phyloP scores from a whole-genome alignment of 2,329 filamentous ascomycete genomes.

The Sarocladium kiliense region DNA sequence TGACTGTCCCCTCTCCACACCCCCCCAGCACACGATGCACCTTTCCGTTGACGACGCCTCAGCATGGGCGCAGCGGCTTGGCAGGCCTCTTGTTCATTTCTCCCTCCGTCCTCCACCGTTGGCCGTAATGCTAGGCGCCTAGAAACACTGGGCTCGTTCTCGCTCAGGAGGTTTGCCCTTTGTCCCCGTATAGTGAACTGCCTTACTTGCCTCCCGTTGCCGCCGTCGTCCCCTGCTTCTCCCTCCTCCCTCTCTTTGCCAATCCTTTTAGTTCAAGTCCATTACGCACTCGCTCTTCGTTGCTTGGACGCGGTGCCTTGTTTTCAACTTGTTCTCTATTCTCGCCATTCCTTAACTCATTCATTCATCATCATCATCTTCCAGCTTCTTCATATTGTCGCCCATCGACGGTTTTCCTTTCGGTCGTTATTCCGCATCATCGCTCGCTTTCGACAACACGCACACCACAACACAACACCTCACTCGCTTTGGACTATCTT shows the following conservation, averaged over 20 bases:
- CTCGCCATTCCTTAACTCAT: not conserved
- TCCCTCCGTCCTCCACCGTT: not conserved
- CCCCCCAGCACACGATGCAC: not conserved
- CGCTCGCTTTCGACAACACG: not conserved
- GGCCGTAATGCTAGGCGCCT: not conserved
- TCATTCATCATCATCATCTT: not conserved
- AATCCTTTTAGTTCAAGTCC: constrained; percentile 5
- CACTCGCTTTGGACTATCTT: not conserved
- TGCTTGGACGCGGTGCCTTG: not conserved
- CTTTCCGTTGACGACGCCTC: constrained; percentile 1
- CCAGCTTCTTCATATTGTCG: not conserved
- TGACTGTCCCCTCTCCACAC: not conserved
- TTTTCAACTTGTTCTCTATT: not conserved
- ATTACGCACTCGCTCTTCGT: constrained; percentile 2
- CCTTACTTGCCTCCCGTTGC: not conserved
- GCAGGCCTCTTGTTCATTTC: not conserved
- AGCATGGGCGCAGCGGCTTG: constrained; percentile 2
- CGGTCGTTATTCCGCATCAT: not conserved
- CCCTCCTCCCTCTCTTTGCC: constrained; percentile 1
- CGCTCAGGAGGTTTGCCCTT: not conserved
- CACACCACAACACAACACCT: not conserved
- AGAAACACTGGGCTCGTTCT: not conserved
- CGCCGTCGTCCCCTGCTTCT: not conserved
- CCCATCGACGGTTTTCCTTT: not conserved
- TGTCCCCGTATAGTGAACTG: not conserved